Evolutionary conservation across 306 rosid genomes (phyloP).

Genomic region (Trichosanthes truncata): DNA sequence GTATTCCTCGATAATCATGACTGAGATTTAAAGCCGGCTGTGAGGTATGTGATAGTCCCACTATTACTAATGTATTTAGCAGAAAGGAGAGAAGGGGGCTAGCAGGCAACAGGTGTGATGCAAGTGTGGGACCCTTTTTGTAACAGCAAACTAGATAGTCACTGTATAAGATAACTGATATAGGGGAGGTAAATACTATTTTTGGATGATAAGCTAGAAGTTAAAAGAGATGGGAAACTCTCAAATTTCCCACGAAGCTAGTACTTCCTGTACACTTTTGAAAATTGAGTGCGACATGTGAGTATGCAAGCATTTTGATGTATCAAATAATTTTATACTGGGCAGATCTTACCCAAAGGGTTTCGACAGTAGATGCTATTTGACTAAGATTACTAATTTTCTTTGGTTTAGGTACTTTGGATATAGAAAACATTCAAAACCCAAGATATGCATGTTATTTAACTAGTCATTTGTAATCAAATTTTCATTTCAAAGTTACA

Average conservation of each 20-base stretch:
- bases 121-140: background rate
- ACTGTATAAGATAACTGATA: background rate
- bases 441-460: background rate
- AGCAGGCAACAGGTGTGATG: background rate
- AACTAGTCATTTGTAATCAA: background rate
- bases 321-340: background rate
- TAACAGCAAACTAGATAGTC: background rate
- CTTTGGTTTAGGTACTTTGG: background rate
- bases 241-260: background rate
- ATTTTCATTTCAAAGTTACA: background rate
- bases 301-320: background rate
- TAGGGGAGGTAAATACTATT: background rate
- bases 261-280: background rate
- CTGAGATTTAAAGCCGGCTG: background rate
- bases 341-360: background rate
- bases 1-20: background rate
- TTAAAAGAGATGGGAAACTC: background rate
- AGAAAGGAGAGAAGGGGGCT: background rate
- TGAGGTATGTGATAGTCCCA: background rate
- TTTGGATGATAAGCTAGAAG: background rate
- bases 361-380: background rate
- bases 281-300: background rate
- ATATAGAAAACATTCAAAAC: background rate
- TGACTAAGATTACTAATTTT: background rate
- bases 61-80: background rate